A percentile compares a stretch with the other conserved stretches of the same genome.
phyloP scores from a whole-genome alignment of 768 basidiomycete genomes.

The Mycena galericulata region DNA sequence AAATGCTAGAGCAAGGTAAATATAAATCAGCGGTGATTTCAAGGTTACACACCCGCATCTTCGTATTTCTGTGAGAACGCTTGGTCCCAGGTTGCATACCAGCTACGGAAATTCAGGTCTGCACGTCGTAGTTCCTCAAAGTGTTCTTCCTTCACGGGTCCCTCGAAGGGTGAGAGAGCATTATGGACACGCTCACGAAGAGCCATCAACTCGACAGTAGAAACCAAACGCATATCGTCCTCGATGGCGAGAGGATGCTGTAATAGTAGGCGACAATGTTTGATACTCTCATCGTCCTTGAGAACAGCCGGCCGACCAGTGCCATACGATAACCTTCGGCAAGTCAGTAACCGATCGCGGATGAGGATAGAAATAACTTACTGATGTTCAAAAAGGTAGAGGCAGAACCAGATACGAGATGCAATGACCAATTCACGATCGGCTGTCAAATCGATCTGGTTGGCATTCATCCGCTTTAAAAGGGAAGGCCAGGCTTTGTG shows the following conservation, averaged over 20 bases:
- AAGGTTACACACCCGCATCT: conserved; percentile 70
- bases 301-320: conserved; percentile 94
- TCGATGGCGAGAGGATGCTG: conserved; percentile 91
- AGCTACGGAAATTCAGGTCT: conserved; percentile 81
- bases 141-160: conserved; percentile 77
- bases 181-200: conserved; percentile 90
- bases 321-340: conserved; percentile 88
- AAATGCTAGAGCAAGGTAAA: conserved; percentile 64
- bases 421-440: conserved; percentile 87
- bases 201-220: conserved; percentile 93
- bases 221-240: conserved; percentile 95
- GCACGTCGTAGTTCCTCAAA: conserved; percentile 79
- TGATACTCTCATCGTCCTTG: conserved; percentile 93
- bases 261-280: conserved; percentile 81
- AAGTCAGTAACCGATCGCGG: not conserved
- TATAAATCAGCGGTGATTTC: not conserved
- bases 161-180: conserved; percentile 82
- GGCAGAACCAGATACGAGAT: conserved; percentile 91
- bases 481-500: conserved; percentile 93
- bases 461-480: conserved; percentile 79
- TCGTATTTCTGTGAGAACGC: conserved; percentile 86
- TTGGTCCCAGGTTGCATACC: conserved; percentile 86
- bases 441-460: conserved; percentile 65
- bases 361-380: conserved; percentile 54
- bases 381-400: conserved; percentile 96